These are phyloP conservation scores for Annulohypoxylon maeteangense DNA, from an alignment of 495 filamentous ascomycete species.

Conservation along the genomic window DNA sequence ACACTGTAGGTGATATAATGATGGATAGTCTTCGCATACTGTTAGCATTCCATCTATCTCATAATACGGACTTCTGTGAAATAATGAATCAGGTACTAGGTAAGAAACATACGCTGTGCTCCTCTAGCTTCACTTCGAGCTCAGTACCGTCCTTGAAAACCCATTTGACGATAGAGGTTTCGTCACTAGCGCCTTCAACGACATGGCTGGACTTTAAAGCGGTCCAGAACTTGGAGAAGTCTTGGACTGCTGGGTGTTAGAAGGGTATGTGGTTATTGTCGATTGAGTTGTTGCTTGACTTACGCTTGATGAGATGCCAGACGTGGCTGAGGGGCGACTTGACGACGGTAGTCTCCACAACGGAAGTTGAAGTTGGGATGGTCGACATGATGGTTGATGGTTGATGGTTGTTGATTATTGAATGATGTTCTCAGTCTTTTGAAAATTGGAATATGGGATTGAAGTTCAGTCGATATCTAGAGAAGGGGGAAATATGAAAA, in stretches of 20 bases:
- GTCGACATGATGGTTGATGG: conserved; percentile 37
- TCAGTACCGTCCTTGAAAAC: conserved; percentile 70
- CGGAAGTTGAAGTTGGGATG: conserved; percentile 72
- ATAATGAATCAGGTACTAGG: conserved; percentile 1
- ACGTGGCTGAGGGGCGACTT: conserved; percentile 67
- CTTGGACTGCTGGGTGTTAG: conserved; percentile 51
- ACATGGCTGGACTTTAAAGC: conserved; percentile 64
- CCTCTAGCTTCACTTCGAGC: conserved; percentile 76
- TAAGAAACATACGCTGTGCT: conserved; percentile 66
- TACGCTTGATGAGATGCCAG: conserved; percentile 74
- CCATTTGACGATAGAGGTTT: conserved; percentile 74
- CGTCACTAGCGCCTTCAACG: conserved; percentile 66
- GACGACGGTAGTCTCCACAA: conserved; percentile 73
- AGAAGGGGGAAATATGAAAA: not conserved
- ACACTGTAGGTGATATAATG: conserved; percentile 77
- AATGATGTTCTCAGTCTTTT: not conserved
- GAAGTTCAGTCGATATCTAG: not conserved
- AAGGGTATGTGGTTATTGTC: not conserved
- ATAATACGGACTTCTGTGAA: not conserved
- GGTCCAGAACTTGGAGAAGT: conserved; percentile 70
- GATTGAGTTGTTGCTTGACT: not conserved
- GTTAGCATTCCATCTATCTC: not conserved
- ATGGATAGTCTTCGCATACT: conserved; percentile 63
- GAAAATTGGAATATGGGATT: not conserved
- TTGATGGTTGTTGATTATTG: not conserved